Conservation (phyloP, 2,329 filamentous ascomycete species). For the Talaromyces islandicus region DNA sequence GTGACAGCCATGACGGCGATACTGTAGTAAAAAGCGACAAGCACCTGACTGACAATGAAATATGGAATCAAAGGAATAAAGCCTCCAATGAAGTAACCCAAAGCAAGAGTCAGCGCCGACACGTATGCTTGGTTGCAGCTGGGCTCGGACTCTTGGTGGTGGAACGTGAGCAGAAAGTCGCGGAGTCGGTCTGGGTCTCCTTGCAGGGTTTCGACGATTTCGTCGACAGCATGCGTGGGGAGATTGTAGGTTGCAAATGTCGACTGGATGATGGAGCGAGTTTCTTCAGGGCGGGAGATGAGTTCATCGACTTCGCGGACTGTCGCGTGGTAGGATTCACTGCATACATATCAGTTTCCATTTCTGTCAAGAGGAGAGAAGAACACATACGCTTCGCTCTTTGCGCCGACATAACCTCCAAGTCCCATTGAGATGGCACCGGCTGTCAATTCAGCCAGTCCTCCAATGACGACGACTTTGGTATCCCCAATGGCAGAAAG, state of each 20-base stretch:
- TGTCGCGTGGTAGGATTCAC: conserved; percentile 42
- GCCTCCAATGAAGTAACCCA: conserved; percentile 29
- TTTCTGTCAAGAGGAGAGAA: too few relatives aligned
- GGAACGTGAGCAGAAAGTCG: conserved; percentile 44
- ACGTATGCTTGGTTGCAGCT: conserved; percentile 44
- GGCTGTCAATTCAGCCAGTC: conserved; percentile 63
- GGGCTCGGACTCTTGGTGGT: conserved; percentile 41
- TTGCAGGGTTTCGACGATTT: conserved; percentile 32
- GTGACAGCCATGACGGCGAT: conserved; percentile 40
- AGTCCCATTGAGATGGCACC: conserved; percentile 69
- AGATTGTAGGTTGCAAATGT: conserved; percentile 39
- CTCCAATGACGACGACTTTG: conserved; percentile 59
- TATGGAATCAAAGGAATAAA: conserved; percentile 44
- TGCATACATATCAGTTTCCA: conserved; percentile 13
- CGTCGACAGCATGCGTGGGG: conserved; percentile 26
- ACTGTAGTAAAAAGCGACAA: conserved; percentile 37
- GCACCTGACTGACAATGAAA: conserved; percentile 35
- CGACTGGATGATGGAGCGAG: conserved; percentile 32
- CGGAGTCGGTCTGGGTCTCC: conserved; percentile 34
- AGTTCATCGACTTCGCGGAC: conserved; percentile 38
- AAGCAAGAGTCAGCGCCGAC: conserved; percentile 32
- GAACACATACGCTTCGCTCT: conserved; percentile 44
- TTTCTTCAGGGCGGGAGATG: conserved; percentile 31
- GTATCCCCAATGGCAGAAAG: conserved; percentile 51
- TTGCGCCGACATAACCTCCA: conserved; percentile 57